Evolutionary conservation across 2,329 filamentous ascomycete genomes (phyloP), one percentile per base, ranked within the genome.

Genomic region (Sphaerulina vaccinii): DNA sequence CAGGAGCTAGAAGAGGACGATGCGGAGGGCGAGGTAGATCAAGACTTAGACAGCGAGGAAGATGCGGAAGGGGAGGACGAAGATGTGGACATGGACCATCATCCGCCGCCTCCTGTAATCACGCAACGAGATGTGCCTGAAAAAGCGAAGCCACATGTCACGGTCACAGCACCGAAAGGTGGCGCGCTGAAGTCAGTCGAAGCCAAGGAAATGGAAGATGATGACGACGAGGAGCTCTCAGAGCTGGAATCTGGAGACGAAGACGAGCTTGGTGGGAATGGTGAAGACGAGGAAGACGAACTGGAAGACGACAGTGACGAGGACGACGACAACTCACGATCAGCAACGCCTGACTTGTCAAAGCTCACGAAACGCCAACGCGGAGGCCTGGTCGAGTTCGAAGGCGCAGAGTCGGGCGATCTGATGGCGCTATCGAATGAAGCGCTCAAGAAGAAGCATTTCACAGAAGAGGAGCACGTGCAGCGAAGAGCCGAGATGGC

Each of bases 401-500:
- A 49, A 16, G 78, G 71, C 57, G 58, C 62, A 22, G 55, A 55
- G 32, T 11, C 37, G 27, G 53, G 47, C 18, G 52, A 51, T 35
- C 71, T 73, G 61, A 76, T 76, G 69, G 72, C 69, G 42, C 70
- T 84, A 7, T 81, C 80, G 7, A 85, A 84, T 71, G 83, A 86
- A 68, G 83, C 83, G n/a, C 83, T 86, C 70, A 81, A 84, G 66
- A 86, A 86, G 71, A 86, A 88, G 63, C 82, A 86, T 60, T 73
- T 88, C 42, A 87, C 85, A 0, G 85, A 83, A 0, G 86, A 87
- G 65, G 86, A 89, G 64, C 83, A 86, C 64, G 83, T 83, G 40
- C 87, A 87, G 81, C 79, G 86, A 42, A 76, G 86, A 49, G 82
- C 84, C 6, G 86, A 89, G 67, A 88, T 88, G 85, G 86, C 86